phyloP scores from a whole-genome alignment of 2,329 filamentous ascomycete genomes.

The Didymellaceae sp. region DNA sequence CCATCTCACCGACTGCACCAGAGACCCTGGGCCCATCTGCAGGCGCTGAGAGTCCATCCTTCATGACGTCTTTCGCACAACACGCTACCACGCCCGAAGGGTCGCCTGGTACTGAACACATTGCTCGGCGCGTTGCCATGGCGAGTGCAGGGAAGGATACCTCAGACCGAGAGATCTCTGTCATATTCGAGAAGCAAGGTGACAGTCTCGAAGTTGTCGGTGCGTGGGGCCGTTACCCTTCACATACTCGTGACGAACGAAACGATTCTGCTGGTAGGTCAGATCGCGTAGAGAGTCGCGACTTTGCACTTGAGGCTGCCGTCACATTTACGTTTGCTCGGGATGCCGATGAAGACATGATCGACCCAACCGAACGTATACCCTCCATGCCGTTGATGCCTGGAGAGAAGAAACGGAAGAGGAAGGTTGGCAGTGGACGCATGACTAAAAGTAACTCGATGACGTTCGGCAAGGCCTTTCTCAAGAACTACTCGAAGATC shows the following conservation, averaged over 20 bases:
- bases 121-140: slow-evolving; percentile 32
- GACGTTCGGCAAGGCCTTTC: slow-evolving; percentile 49
- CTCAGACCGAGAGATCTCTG: slow-evolving; percentile 19
- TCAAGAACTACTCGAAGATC: slow-evolving; percentile 54
- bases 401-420: slow-evolving; percentile 48
- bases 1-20: not conserved
- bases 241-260: slow-evolving; percentile 53
- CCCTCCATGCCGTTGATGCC: slow-evolving; percentile 27
- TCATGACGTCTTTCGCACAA: not conserved
- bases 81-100: not conserved
- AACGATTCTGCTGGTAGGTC: slow-evolving; percentile 47
- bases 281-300: slow-evolving; percentile 51
- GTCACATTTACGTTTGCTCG: slow-evolving; percentile 32
- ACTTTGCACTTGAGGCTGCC: slow-evolving; percentile 51
- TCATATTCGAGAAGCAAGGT: slow-evolving; percentile 36
- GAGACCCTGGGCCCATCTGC: not conserved
- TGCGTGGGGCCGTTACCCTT: slow-evolving; percentile 57
- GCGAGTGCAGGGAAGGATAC: slow-evolving; percentile 12
- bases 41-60: not conserved
- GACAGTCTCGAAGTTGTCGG: slow-evolving; percentile 37
- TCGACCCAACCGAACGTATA: slow-evolving; percentile 35
- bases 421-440: slow-evolving; percentile 70
- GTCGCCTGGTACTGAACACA: not conserved
- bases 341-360: slow-evolving; percentile 26
- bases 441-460: slow-evolving; percentile 64